Base-by-base conservation (phyloP, 2,329 filamentous ascomycete species). In the Arthroderma sp. region DNA sequence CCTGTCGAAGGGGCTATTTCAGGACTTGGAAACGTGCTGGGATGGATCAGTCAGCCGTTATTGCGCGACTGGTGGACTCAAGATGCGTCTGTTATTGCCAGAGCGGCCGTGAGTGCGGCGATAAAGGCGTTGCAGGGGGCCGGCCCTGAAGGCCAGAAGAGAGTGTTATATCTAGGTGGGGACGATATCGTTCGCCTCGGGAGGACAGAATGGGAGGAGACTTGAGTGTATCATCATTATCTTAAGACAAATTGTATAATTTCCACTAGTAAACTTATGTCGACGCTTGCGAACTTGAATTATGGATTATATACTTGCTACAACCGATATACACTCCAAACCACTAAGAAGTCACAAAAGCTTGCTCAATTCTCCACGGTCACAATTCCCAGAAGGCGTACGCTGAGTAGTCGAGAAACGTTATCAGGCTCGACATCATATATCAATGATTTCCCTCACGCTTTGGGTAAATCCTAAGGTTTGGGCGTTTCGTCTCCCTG, bases 51-150 rank as follows among this genome's bases (percentile, higher is more conserved):
- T 52, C 67, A 73, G 58, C 77, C 75, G 5, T 60, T 64, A 52
- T 63, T 83, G 61, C 82, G 83, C 73, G 83, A 95, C 66, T 72
- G 69, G 5, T 78, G 87, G 70, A 87, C 82, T 1, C 87, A 93
- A 73, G 87, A 93, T 60, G 57, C 59, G 15, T 31, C 44, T 19
- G 60, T 58, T 23, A 56, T 75, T 56, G 76, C 68, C 71, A 74
- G 76, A 47, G 67, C 70, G 8, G 67, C 67, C 11, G 67, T 72
- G 6, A 70, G 65, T 56, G 67, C 70, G 19, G 68, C 72, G 0
- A 58, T 74, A 17, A 74, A 70, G 63, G 72, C 70, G 4, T 61
- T 74, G 31, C 66, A 71, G 17, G 73, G 72, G 1, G 67, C 75
- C 59, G 66, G 70, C 38, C 70, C 70, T 37, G 64, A 61, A 39